A percentile compares a stretch with the other conserved stretches of the same genome.
phyloP scores from a whole-genome alignment of 2,329 filamentous ascomycete species.

The Phoma herbarum region DNA sequence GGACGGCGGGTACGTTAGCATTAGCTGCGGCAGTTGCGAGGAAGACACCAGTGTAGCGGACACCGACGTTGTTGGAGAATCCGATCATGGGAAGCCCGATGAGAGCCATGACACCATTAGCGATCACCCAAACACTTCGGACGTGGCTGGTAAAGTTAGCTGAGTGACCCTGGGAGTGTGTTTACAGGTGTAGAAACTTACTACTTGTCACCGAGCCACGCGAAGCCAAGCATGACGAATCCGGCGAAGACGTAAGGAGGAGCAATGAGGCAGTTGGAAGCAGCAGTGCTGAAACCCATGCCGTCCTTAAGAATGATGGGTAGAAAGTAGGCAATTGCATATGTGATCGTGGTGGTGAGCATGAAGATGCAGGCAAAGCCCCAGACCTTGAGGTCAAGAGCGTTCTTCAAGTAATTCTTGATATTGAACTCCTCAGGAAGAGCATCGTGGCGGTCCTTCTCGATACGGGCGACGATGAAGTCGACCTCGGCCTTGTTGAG shows the following conservation, averaged over 20 bases:
- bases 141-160: neutral
- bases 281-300: conserved; percentile 40
- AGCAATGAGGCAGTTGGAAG: conserved; percentile 38
- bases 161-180: neutral
- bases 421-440: conserved; percentile 40
- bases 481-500: conserved; percentile 38
- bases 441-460: conserved; percentile 40
- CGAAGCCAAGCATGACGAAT: conserved; percentile 58
- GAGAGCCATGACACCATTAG: conserved; percentile 71
- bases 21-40: conserved; percentile 77
- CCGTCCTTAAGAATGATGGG: conserved; percentile 44
- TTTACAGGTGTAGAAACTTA: neutral
- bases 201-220: conserved; percentile 69
- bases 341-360: conserved; percentile 38
- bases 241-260: conserved; percentile 41
- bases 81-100: conserved; percentile 77
- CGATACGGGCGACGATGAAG: conserved; percentile 41
- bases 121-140: conserved; percentile 70
- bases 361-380: conserved; percentile 36
- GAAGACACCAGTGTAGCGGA: conserved; percentile 71
- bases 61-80: conserved; percentile 64
- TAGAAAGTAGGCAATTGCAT: conserved; percentile 43
- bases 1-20: conserved; percentile 75
- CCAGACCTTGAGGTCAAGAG: conserved; percentile 35
- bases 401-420: conserved; percentile 30